Evolutionary conservation across 495 filamentous ascomycete genomes (phyloP).

Genomic region (Lophiostoma macrostomum): DNA sequence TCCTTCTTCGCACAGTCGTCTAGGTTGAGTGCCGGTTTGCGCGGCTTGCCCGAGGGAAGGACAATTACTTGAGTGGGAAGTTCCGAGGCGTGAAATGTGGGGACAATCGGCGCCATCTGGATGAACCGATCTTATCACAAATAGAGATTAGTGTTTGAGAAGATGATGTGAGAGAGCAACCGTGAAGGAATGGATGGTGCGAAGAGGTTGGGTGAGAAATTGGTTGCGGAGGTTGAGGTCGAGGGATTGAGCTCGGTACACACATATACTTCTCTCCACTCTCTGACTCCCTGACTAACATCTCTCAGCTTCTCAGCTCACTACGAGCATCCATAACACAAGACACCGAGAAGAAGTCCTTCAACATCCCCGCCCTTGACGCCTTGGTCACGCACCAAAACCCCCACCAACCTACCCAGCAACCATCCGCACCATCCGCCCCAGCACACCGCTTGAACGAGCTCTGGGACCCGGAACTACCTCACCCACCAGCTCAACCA

Average conservation of each 20-base stretch:
- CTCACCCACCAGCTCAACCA: neutral
- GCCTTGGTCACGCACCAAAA: too few species aligned
- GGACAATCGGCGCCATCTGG: constrained; percentile 60
- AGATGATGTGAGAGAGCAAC: constrained; percentile 36
- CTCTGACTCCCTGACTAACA: neutral
- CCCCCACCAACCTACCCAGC: too few species aligned
- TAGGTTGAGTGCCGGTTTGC: constrained; percentile 52
- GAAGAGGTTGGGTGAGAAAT: constrained; percentile 55
- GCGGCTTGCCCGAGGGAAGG: constrained; percentile 44
- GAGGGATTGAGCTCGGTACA: constrained; percentile 59
- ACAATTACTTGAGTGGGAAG: constrained; percentile 52
- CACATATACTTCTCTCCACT: constrained; percentile 5
- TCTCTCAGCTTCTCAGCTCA: too few species aligned
- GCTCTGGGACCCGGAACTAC: constrained; percentile 2
- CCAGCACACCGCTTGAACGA: neutral
- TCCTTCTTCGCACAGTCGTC: constrained; percentile 68
- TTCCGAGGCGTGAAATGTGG: constrained; percentile 53
- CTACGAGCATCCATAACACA: neutral
- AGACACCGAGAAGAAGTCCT: too few species aligned
- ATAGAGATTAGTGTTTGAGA: neutral
- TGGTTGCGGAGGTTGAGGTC: constrained; percentile 65
- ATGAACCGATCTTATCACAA: neutral
- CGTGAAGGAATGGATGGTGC: constrained; percentile 45
- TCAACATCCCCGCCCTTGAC: too few species aligned
- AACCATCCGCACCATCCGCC: neutral